Percentiles rank a stretch among this genome's conserved stretches.
Evolutionary conservation across 768 basidiomycete genomes (phyloP).

Genomic region (Macrolepiota fuliginosa): DNA sequence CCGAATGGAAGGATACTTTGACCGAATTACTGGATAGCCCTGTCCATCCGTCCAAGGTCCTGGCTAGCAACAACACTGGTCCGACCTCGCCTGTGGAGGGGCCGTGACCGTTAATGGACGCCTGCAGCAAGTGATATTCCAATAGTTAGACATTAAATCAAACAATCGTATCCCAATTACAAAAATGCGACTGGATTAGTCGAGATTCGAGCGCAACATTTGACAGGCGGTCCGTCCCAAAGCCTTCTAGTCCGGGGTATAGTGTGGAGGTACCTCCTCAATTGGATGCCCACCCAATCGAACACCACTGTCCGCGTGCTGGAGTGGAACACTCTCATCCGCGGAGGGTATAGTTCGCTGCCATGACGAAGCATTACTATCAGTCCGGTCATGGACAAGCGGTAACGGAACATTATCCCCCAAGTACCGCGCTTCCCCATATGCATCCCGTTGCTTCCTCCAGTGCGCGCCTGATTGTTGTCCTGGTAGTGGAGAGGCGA

Average conservation of each 20-base stretch:
- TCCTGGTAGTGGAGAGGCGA: too few relatives aligned
- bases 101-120: too few relatives aligned
- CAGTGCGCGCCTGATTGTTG: not conserved
- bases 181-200: not conserved
- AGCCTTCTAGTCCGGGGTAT: not conserved
- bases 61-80: too few relatives aligned
- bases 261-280: not conserved
- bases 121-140: too few relatives aligned
- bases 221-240: not conserved
- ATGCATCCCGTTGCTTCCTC: not conserved
- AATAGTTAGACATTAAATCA: not conserved
- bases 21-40: not conserved
- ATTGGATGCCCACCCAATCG: not conserved
- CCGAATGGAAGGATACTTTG: not conserved
- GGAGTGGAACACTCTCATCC: not conserved
- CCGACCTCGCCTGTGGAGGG: too few relatives aligned
- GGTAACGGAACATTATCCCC: not conserved
- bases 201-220: not conserved
- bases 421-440: not conserved
- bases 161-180: not conserved
- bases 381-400: not conserved
- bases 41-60: too few relatives aligned
- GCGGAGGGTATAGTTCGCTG: not conserved
- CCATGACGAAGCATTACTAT: not conserved
- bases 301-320: constrained; percentile 2